phyloP scores from a whole-genome alignment of 2,329 filamentous ascomycete species.

The Aspergillus terreus region DNA sequence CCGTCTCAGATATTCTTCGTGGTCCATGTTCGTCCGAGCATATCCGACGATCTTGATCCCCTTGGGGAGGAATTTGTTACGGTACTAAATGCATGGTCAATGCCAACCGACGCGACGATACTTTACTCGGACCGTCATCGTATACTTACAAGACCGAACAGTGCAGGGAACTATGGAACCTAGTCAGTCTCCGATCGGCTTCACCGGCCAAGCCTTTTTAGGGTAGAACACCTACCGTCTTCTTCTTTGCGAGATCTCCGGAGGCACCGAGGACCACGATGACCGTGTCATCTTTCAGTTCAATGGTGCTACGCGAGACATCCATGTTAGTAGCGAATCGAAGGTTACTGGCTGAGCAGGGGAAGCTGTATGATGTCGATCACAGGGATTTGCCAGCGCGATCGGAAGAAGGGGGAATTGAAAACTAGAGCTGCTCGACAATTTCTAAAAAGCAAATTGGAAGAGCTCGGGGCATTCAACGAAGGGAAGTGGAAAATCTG shows the following conservation, averaged over 20 bases:
- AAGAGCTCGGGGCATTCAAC: background rate
- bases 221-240: conserved; percentile 66
- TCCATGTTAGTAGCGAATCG: conserved; percentile 33
- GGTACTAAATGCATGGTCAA: conserved; percentile 60
- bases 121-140: background rate
- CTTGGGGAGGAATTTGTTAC: conserved; percentile 96
- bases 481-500: background rate
- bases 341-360: conserved; percentile 4
- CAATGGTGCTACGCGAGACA: conserved; percentile 64
- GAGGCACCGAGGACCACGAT: conserved; percentile 96
- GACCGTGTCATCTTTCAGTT: conserved; percentile 97
- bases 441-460: background rate
- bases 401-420: conserved; percentile 1
- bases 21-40: conserved; percentile 99
- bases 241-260: conserved; percentile 98
- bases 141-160: conserved; percentile 87
- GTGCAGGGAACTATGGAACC: conserved; percentile 73
- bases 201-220: conserved; percentile 1
- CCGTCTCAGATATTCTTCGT: conserved; percentile 86
- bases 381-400: conserved; percentile 1
- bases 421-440: background rate
- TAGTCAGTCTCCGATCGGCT: conserved; percentile 17
- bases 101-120: background rate
- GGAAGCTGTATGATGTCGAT: conserved; percentile 7
- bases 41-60: conserved; percentile 97